Base-by-base conservation (phyloP, 345 rosid genomes). In the Linum trigynum region DNA sequence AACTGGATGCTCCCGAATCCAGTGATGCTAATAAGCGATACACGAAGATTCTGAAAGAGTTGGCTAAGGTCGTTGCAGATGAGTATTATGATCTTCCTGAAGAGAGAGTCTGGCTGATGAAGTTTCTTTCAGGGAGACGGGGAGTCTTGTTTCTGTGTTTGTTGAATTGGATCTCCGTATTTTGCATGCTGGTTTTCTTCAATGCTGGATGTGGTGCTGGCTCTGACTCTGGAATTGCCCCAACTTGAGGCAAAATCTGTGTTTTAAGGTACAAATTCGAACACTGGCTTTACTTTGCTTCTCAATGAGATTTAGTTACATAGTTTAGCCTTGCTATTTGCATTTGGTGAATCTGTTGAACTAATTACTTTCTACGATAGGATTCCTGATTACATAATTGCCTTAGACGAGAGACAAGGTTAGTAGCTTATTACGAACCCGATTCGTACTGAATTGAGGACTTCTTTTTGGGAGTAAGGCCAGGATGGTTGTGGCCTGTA, bases 11-110 rank as follows among this genome's bases (percentile, higher is more conserved):
- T 42, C 37, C 57, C 61, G 72, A 68, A 16, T 79, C 83, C 1
- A 39, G 39, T 50, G 57, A 74, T 37, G 51, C 64, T 32, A 75
- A 76, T 15, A 5, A 58, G 39, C 68, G 50, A 9, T 72, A 73
- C 1, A 79, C 66, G 82, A 75, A 74, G 73, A 67, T 80, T 65
- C 60, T 80, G 15, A 74, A 79, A 43, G 66, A 69, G 43, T 50
- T 82, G 32, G 58, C 80, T 39, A 55, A 60, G 64, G 58, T 50
- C 23, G 51, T 55, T 9, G 11, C 66, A 40, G 71, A 77, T 6
- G 67, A 76, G 62, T 59, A 59, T 59, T 65, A 15, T 42, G 35
- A 64, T 56, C 16, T 72, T 4, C 77, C 80, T 17, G 73, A 70
- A 71, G 81, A 69, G 66, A 77, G 23, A 62, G 71, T 67, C 57